phyloP scores from a whole-genome alignment of 2,329 filamentous ascomycete genomes.

The Ascocoryne sarcoides region DNA sequence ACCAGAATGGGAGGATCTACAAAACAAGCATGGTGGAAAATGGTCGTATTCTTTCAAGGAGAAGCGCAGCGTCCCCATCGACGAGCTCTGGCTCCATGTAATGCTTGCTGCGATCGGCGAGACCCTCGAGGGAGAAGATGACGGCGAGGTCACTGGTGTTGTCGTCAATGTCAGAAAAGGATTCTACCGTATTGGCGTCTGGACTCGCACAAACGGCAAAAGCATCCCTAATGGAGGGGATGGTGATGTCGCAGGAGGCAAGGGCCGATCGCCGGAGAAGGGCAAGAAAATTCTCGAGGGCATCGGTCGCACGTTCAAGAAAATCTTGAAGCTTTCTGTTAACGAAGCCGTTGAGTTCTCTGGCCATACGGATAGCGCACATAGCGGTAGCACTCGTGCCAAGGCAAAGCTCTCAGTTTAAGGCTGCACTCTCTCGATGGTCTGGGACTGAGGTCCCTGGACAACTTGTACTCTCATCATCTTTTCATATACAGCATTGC shows the following conservation, averaged over 20 bases:
- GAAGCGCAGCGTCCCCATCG: constrained; percentile 83
- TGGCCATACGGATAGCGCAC: constrained; percentile 88
- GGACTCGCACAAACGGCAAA: constrained; percentile 92
- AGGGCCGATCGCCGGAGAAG: constrained; percentile 71
- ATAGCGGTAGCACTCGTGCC: constrained; percentile 86
- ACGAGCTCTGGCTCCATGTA: constrained; percentile 92
- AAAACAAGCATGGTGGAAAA: constrained; percentile 99
- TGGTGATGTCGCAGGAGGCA: constrained; percentile 63
- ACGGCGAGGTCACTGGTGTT: constrained; percentile 98
- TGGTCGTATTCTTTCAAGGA: constrained; percentile 99
- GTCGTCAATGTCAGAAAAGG: constrained; percentile 98
- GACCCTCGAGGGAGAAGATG: constrained; percentile 93
- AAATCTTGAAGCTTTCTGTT: constrained; percentile 70
- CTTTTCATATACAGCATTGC: constrained; percentile 10
- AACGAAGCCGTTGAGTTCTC: constrained; percentile 86
- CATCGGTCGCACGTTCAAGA: constrained; percentile 90
- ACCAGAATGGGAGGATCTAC: constrained; percentile 95
- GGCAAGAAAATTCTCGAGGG: constrained; percentile 74
- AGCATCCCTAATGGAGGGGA: constrained; percentile 67
- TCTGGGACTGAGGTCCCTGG: constrained; percentile 1
- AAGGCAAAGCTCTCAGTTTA: constrained; percentile 91
- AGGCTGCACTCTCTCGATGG: constrained; percentile 15
- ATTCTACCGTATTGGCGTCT: constrained; percentile 95
- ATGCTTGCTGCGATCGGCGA: constrained; percentile 96
- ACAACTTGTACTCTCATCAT: constrained; percentile 2